Evolutionary conservation across 1,284 basidiomycete genomes (phyloP).

Genomic region (Leccinum pachyderme): DNA sequence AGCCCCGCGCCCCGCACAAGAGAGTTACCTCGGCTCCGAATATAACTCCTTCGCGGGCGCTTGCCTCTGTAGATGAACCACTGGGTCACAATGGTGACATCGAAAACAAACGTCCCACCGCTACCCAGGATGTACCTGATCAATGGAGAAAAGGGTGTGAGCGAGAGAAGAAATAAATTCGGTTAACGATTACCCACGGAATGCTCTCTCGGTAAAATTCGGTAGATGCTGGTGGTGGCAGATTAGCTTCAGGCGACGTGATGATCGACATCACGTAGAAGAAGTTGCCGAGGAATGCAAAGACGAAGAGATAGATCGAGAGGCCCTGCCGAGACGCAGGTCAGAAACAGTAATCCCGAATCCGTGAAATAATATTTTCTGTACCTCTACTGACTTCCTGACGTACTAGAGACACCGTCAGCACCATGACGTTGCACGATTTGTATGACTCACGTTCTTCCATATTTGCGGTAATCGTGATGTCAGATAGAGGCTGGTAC

Average conservation of each 20-base stretch:
- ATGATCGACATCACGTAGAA: conserved; percentile 89
- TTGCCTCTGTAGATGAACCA: conserved; percentile 49
- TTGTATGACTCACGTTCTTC: conserved; percentile 81
- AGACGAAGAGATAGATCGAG: conserved; percentile 89
- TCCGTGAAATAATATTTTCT: conserved; percentile 3
- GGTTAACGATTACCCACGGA: conserved; percentile 53
- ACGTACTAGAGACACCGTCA: conserved; percentile 56
- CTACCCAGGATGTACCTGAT: conserved; percentile 81
- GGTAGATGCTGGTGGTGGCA: conserved; percentile 53
- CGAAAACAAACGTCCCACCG: conserved; percentile 86
- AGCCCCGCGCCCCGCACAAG: conserved; percentile 23
- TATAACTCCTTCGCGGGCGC: conserved; percentile 22
- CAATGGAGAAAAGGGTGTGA: conserved; percentile 3
- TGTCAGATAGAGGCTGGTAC: conserved; percentile 88
- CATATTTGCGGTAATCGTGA: conserved; percentile 93
- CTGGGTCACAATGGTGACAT: conserved; percentile 79
- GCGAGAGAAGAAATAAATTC: conserved; percentile 2
- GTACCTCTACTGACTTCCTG: conserved; percentile 85
- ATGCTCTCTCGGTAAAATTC: conserved; percentile 69
- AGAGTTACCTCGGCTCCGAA: conserved; percentile 33
- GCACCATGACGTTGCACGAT: conserved; percentile 1
- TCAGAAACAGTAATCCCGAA: conserved; percentile 6
- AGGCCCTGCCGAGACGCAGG: conserved; percentile 55
- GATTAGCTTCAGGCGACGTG: conserved; percentile 54
- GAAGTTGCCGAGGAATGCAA: conserved; percentile 87